Evolutionary conservation across 2,329 filamentous ascomycete species (phyloP).

Genomic region (Hypoxylon sp.): DNA sequence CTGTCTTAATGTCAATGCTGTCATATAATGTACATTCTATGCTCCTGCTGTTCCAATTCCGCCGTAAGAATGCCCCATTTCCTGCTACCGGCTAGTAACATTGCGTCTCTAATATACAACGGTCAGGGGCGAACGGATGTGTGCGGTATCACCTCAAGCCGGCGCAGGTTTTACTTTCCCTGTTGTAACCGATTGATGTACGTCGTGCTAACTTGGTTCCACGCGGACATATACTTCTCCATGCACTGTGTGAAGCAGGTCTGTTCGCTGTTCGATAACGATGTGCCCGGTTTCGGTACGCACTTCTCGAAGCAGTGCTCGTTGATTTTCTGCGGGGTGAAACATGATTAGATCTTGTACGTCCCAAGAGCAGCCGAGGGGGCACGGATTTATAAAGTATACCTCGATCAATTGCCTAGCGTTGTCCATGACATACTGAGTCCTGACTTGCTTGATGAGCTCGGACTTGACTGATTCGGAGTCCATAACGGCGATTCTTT

Average conservation of each 20-base stretch:
- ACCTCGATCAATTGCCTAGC: constrained; percentile 80
- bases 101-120: constrained; percentile 31
- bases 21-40: constrained; percentile 50
- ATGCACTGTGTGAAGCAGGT: constrained; percentile 82
- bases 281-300: constrained; percentile 77
- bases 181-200: constrained; percentile 76
- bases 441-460: constrained; percentile 75
- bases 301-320: constrained; percentile 86
- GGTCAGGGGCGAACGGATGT: constrained; percentile 10
- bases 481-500: constrained; percentile 63
- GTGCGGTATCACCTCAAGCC: not conserved
- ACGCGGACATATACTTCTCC: constrained; percentile 87
- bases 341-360: constrained; percentile 21
- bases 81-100: constrained; percentile 13
- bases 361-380: not conserved
- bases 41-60: constrained; percentile 14
- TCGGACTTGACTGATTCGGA: constrained; percentile 71
- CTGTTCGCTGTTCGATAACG: constrained; percentile 77
- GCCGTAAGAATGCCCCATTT: constrained; percentile 19
- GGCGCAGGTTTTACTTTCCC: constrained; percentile 59
- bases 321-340: constrained; percentile 76
- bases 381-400: constrained; percentile 48
- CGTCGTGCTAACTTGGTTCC: constrained; percentile 80
- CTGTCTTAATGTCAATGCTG: constrained; percentile 28
- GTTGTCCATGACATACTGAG: constrained; percentile 77